Percentiles rank a stretch among this genome's conserved stretches.
phyloP scores from a whole-genome alignment of 2,329 filamentous ascomycete genomes.

The Boeremia exigua region DNA sequence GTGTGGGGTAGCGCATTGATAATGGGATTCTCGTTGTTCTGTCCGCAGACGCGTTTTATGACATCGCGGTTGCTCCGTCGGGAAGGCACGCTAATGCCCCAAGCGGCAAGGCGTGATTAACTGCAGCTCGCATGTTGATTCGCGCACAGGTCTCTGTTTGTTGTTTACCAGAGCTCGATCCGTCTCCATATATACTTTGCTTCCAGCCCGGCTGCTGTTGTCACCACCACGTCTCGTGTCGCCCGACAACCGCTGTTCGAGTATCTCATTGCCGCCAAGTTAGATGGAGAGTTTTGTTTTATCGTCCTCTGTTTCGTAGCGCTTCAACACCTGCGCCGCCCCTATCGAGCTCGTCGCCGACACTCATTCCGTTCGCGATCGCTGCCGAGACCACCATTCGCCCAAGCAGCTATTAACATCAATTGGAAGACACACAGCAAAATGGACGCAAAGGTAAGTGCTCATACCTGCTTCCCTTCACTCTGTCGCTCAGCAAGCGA shows the following conservation, averaged over 20 bases:
- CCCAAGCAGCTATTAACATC: conserved; percentile 19
- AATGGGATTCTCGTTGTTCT: conserved; percentile 23
- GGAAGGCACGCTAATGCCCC: conserved; percentile 9
- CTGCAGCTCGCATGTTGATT: conserved; percentile 9
- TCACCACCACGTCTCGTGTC: conserved; percentile 38
- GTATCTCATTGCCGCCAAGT: conserved; percentile 49
- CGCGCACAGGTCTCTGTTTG: conserved; percentile 13
- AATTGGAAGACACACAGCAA: conserved; percentile 30
- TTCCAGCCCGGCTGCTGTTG: conserved; percentile 28
- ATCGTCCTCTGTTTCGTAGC: conserved; percentile 44
- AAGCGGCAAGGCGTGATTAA: conserved; percentile 1
- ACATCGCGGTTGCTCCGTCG: conserved; percentile 13
- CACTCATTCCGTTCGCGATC: conserved; percentile 18
- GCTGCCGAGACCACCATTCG: conserved; percentile 10
- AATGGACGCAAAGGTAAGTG: conserved; percentile 55
- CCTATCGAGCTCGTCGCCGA: conserved; percentile 31
- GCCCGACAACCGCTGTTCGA: conserved; percentile 34
- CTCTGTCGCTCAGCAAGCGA: background rate
- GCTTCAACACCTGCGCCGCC: conserved; percentile 35
- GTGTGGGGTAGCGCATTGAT: conserved; percentile 25
- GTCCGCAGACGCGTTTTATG: conserved; percentile 21
- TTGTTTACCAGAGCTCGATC: conserved; percentile 24
- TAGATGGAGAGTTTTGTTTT: conserved; percentile 51
- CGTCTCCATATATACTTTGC: conserved; percentile 34
- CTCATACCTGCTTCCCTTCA: conserved; percentile 5